A percentile compares a stretch with the other conserved stretches of the same genome.
Evolutionary conservation across 768 basidiomycete species (phyloP).

Genomic region (Cytidiella melzeri): DNA sequence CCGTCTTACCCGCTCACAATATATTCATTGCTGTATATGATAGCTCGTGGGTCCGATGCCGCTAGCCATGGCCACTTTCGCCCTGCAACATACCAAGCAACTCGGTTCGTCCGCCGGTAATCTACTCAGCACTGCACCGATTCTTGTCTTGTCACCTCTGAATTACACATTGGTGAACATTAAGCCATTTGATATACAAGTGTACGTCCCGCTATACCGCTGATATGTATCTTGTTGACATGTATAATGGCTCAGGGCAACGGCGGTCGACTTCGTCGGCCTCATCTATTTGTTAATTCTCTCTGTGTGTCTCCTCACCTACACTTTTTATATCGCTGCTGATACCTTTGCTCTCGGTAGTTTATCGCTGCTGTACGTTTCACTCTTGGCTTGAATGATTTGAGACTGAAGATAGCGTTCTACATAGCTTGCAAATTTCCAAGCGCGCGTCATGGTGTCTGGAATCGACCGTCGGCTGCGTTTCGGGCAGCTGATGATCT

Average conservation of each 20-base stretch:
- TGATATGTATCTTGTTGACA: background rate
- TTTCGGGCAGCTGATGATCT: slow-evolving; percentile 32
- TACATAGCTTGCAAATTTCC: slow-evolving; percentile 17
- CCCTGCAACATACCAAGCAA: slow-evolving; percentile 26
- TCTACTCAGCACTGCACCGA: slow-evolving; percentile 42
- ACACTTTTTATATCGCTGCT: background rate
- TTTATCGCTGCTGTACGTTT: slow-evolving; percentile 10
- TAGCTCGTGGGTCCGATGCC: slow-evolving; percentile 30
- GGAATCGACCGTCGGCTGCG: slow-evolving; percentile 35
- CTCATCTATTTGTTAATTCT: slow-evolving; percentile 28
- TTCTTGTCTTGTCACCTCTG: slow-evolving; percentile 43
- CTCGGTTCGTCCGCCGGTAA: slow-evolving; percentile 21
- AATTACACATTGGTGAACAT: slow-evolving; percentile 43
- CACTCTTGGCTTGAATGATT: background rate
- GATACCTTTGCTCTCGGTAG: background rate
- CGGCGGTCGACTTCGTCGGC: slow-evolving; percentile 27
- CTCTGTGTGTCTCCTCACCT: slow-evolving; percentile 10
- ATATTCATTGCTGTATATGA: background rate
- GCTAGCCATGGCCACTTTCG: slow-evolving; percentile 31
- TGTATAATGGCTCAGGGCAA: slow-evolving; percentile 13
- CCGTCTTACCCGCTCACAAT: background rate
- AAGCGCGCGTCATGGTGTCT: slow-evolving; percentile 28
- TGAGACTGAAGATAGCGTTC: slow-evolving; percentile 2
- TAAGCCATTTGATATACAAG: slow-evolving; percentile 51
- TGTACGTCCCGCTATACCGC: slow-evolving; percentile 31